A percentile compares a stretch with the other conserved stretches of the same genome.
phyloP scores from a whole-genome alignment of 2,329 filamentous ascomycete genomes.

The Epichloe sibirici region DNA sequence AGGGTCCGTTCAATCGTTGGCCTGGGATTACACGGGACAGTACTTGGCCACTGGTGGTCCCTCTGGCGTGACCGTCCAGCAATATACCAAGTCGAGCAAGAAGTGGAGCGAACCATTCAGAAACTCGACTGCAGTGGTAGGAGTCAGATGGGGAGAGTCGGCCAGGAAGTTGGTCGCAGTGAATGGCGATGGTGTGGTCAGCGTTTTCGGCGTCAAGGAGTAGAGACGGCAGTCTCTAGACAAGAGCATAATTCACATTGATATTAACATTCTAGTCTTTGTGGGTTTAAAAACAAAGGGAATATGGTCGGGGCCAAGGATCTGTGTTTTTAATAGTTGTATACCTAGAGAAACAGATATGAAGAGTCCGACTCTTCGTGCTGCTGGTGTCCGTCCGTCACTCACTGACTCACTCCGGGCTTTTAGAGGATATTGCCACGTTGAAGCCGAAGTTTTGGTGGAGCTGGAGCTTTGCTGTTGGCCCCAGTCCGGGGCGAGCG shows the following conservation, averaged over 20 bases:
- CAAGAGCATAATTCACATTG: neutral
- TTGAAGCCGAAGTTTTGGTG: neutral
- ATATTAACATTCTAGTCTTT: neutral
- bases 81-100: conserved; percentile 80
- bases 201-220: conserved; percentile 50
- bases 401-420: too few relatives aligned
- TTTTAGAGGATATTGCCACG: neutral
- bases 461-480: neutral
- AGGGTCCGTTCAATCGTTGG: conserved; percentile 59
- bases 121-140: conserved; percentile 59
- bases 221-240: conserved; percentile 9
- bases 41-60: conserved; percentile 75
- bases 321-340: neutral
- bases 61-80: conserved; percentile 73
- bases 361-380: neutral
- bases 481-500: neutral
- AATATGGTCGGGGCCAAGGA: neutral
- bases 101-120: conserved; percentile 78
- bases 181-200: conserved; percentile 63
- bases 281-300: neutral
- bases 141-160: conserved; percentile 64
- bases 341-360: neutral
- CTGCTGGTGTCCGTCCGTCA: neutral
- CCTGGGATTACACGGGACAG: conserved; percentile 93
- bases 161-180: conserved; percentile 66